phyloP scores from a whole-genome alignment of 225 moss, liverwort and hornwort species.

The Bryoerythrophyllum caledonicum region DNA sequence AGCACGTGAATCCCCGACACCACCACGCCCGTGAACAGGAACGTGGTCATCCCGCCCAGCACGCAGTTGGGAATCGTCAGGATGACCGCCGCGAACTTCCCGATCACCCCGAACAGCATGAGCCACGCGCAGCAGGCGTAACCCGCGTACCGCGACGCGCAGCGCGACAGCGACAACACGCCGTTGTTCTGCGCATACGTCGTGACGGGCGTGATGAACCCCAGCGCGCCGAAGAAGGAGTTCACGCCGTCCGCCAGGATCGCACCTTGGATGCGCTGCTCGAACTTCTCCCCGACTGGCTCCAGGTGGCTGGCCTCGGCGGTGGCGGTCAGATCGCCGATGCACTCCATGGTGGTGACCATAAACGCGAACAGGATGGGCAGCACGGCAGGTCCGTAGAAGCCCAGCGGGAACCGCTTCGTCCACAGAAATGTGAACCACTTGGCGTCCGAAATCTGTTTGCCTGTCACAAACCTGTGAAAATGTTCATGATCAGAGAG shows the following conservation, averaged over 20 bases:
- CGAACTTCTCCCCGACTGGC: slow-evolving; percentile 55
- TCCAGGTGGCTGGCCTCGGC: slow-evolving; percentile 66
- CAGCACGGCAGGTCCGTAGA: slow-evolving; percentile 73
- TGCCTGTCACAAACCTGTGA: slow-evolving; percentile 54
- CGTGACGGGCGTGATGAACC: slow-evolving; percentile 52
- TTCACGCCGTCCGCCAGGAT: slow-evolving; percentile 67
- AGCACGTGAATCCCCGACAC: slow-evolving; percentile 72
- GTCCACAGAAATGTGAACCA: slow-evolving; percentile 72
- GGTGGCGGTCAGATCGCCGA: slow-evolving; percentile 78
- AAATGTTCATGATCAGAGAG: not conserved
- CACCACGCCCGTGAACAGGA: slow-evolving; percentile 67
- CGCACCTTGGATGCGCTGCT: slow-evolving; percentile 60
- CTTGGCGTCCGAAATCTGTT: slow-evolving; percentile 44
- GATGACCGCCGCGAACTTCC: slow-evolving; percentile 68
- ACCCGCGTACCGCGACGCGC: slow-evolving; percentile 70
- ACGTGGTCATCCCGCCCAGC: slow-evolving; percentile 77
- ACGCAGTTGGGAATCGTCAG: slow-evolving; percentile 64
- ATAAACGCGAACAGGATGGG: slow-evolving; percentile 68
- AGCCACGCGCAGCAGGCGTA: slow-evolving; percentile 68
- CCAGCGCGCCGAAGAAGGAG: slow-evolving; percentile 56
- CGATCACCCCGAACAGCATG: slow-evolving; percentile 55
- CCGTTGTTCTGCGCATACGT: slow-evolving; percentile 88
- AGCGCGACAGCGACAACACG: slow-evolving; percentile 67
- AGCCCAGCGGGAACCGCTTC: slow-evolving; percentile 56
- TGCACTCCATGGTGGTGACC: slow-evolving; percentile 70